Evolutionary conservation across 2,329 filamentous ascomycete genomes (phyloP), one percentile per base, ranked within the genome.

Genomic region (Penicillium sp.): DNA sequence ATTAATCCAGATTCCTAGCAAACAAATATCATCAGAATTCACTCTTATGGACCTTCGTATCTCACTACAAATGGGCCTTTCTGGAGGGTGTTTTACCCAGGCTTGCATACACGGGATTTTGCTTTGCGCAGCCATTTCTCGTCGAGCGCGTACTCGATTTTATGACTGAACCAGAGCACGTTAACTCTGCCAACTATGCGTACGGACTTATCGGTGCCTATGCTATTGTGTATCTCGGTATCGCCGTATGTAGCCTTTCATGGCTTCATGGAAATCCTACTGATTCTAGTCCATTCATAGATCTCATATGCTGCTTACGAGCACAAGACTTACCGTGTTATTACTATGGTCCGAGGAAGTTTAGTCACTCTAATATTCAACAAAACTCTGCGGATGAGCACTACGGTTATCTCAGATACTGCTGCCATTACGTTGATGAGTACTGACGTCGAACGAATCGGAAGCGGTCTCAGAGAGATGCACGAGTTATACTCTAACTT

Each of bases 401-500:
- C 68, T 0, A 60, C 66, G 0, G 60, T 67, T 1, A 65, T 72
- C 25, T 72, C 76, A 17, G 75, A 78, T 23, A 70, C 72, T 1
- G 73, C 73, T 0, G 72, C 79, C 1, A 62, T 78, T 5, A 81
- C 78, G 1, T 68, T 81, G 8, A 82, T 82, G 78, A 78, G 74
- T 17, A 75, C 77, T 1, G 79, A 81, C 52, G 73, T 82, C 6
- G 78, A 79, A 37, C 61, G 64, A 12, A 67, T 69, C 23, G 58
- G 55, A 12, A 38, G 31, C 27, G 54, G 56, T 46, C n/a, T 62
- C 33, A n/a, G 48, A 31, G 49, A 62, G 4, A 54, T 67, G 15
- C 66, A 67, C 42, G 66, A 69, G 37, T 21, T 57, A 6, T 68
- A 61, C 21, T 52, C 43, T 12, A 59, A 47, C 40, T 40, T 60